Percentiles rank a stretch among this genome's conserved stretches.
Conservation (phyloP, 352 stramenopile genomes). For the Pelagophyceae sp. region DNA sequence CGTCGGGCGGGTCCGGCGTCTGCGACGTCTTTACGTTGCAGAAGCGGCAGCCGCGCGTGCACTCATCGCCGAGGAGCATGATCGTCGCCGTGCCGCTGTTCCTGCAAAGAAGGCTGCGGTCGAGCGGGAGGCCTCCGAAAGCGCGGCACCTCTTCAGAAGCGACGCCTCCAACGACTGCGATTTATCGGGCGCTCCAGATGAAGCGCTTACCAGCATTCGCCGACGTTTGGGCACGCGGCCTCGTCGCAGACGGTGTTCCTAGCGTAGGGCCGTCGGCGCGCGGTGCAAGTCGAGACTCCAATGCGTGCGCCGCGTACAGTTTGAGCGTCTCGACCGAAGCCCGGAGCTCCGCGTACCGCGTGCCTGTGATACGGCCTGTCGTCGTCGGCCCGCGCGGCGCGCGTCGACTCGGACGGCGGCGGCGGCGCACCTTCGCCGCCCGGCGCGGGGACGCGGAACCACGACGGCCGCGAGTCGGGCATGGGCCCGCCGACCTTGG, state of each 20-base stretch:
- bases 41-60: slow-evolving; percentile 96
- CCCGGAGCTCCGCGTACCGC: slow-evolving; percentile 32
- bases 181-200: no score
- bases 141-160: no score
- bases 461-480: slow-evolving; percentile 57
- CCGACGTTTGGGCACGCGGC: slow-evolving; percentile 98
- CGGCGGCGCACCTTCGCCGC: slow-evolving; percentile 33
- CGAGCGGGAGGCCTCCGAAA: no score
- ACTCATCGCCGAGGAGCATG: slow-evolving; percentile 99
- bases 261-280: slow-evolving; percentile 56
- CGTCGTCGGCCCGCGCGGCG: background rate
- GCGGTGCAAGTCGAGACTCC: slow-evolving; percentile 29
- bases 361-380: slow-evolving; percentile 16
- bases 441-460: slow-evolving; percentile 68
- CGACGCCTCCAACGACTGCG: no score
- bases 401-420: background rate
- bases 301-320: slow-evolving; percentile 46
- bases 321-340: slow-evolving; percentile 40
- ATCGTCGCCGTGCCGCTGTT: slow-evolving; percentile 94
- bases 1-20: slow-evolving; percentile 82
- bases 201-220: no score
- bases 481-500: slow-evolving; percentile 46
- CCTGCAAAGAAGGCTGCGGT: no score
- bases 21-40: slow-evolving; percentile 94
- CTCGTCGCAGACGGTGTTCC: slow-evolving; percentile 95